Conservation (phyloP, 176 grass and related monocot genomes). For the Alloteropsis semialata region DNA sequence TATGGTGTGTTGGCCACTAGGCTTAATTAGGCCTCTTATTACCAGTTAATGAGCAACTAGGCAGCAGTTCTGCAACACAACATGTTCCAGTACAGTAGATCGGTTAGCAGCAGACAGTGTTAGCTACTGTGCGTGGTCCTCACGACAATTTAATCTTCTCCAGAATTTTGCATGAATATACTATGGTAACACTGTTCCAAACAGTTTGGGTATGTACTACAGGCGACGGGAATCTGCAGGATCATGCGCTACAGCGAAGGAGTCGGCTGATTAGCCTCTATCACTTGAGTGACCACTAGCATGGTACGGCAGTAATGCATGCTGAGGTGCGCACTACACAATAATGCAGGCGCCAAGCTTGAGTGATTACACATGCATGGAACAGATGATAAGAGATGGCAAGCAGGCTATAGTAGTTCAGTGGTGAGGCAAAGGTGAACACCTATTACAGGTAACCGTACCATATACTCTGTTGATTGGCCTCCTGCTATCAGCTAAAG, state of each 20-base stretch:
- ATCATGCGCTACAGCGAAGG: conserved; percentile 17
- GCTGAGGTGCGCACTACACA: not conserved
- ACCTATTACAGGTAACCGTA: not conserved
- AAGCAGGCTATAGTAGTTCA: not conserved
- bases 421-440: not conserved
- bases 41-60: conserved; percentile 14
- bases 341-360: not conserved
- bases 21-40: conserved; percentile 17
- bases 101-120: conserved; percentile 22
- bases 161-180: not conserved
- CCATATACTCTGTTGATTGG: not conserved
- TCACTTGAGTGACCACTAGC: conserved; percentile 1
- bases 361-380: not conserved
- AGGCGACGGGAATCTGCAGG: conserved; percentile 1
- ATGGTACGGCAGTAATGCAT: not conserved
- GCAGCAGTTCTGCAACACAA: not conserved
- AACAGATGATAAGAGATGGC: not conserved
- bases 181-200: not conserved
- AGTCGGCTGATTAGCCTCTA: not conserved
- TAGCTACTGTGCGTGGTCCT: not conserved
- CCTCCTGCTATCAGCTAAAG: not conserved
- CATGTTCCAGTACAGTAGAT: conserved; percentile 46
- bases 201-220: not conserved
- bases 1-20: no score
- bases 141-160: conserved; percentile 1